A percentile compares a stretch with the other conserved stretches of the same genome.
Evolutionary conservation across 768 basidiomycete genomes (phyloP).

Genomic region (Lactifluus echinatus): DNA sequence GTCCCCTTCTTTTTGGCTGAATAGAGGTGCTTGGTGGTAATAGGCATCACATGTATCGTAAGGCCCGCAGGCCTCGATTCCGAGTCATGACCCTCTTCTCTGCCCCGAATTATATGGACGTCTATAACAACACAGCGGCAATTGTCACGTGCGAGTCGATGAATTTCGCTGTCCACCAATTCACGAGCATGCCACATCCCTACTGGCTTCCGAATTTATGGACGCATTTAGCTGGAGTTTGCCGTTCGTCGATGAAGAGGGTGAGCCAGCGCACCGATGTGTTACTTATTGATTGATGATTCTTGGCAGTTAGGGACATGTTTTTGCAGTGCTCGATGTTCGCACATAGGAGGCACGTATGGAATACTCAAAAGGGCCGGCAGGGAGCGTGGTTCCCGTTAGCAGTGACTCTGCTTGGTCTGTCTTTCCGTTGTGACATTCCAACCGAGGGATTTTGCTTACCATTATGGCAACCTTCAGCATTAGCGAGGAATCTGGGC

Average conservation of each 20-base stretch:
- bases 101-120: constrained; percentile 95
- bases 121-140: constrained; percentile 98
- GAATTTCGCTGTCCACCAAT: constrained; percentile 97
- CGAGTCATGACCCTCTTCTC: constrained; percentile 99
- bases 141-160: constrained; percentile 99
- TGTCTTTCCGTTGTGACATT: no score
- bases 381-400: background rate
- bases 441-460: background rate
- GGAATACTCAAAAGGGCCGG: constrained; percentile 46
- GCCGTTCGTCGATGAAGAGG: constrained; percentile 94
- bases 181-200: constrained; percentile 90
- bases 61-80: constrained; percentile 96
- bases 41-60: constrained; percentile 99
- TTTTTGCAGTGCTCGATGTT: constrained; percentile 94
- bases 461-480: background rate
- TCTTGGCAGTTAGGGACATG: constrained; percentile 87
- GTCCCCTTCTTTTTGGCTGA: background rate
- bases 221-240: constrained; percentile 98
- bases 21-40: constrained; percentile 32
- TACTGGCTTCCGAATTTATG: constrained; percentile 98
- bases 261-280: constrained; percentile 51
- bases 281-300: background rate
- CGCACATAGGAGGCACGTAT: constrained; percentile 97
- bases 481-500: constrained; percentile 90
- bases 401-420: constrained; percentile 51